Evolutionary conservation across 2,329 filamentous ascomycete genomes (phyloP), one percentile per base, ranked within the genome.

Genomic region (Hypoxylon sp.): DNA sequence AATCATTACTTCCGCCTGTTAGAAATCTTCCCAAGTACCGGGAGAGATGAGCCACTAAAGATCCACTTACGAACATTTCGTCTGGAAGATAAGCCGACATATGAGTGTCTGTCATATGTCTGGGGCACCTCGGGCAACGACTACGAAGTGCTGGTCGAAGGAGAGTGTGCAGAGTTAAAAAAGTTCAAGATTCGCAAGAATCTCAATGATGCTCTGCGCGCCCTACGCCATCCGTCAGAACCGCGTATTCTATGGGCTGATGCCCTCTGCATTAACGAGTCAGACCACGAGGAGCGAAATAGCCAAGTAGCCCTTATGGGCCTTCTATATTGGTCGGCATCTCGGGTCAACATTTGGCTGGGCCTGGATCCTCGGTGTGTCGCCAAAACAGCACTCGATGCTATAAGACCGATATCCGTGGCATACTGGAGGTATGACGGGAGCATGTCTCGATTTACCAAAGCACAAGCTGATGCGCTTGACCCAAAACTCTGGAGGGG

Each of bases 271-370:
- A 61, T 61, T 10, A 61, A 61, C 25, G 33, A 61, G 40, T 20
- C 20, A 2, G 59, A 55, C 27, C 35, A 35, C 8, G 59, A 55
- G 6, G 50, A 55, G 20, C 50, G 51, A n/a, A 31, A 35, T 7
- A 46, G 14, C 17, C 59, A 62, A 31, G 59, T 62, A 22, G 42
- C 42, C 8, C 31, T 62, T 8, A 55, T 62, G 50, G 59, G 50
- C 1, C 30, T 55, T 6, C 54, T 55, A 37, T 62, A 55, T 13
- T 46, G 40, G 42, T 49, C 40, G 10, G 50, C 59, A 2, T 37
- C 49, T n/a, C 31, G 40, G n/a, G 50, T 62, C 6, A 49, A 55
- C 14, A 62, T 62, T 7, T 62, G 59, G 50, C 59, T 62, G 3
- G 59, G 59, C 1, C 20, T 17, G 17, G 50, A 55, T 49, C 30